Base-by-base conservation (phyloP, 768 basidiomycete species). In the Mycena maculata region DNA sequence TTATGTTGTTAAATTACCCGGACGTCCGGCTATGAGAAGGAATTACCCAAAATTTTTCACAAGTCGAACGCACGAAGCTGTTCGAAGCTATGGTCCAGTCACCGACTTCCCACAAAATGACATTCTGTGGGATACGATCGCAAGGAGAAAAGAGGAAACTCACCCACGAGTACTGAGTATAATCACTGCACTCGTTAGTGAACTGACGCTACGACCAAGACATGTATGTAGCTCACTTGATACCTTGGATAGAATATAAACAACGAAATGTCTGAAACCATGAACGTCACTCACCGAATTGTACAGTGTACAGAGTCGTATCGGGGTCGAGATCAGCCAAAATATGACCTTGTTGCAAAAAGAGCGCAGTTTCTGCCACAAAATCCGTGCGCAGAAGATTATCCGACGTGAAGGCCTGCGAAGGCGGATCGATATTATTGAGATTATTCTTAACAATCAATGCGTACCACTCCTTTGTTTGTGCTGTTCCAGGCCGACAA, bases 321-420 rank as follows among this genome's bases (percentile, higher is more conserved):
- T 68, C 67, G 3, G 72, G 72, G 33, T 65, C 27, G 20, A 73
- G 39, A 39, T 71, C 70, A 47, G 58, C 63, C 47, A 73, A 38
- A 23, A 71, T 56, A 45, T 53, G 66, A 12, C 72, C 72, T 63
- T 73, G 72, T 48, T 71, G 63, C 31, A 73, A 41, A 36, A 73
- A 73, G 44, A 73, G 67, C 12, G 60, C 52, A 9, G 70, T 73
- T 30, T 72, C 61, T 20, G 64, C 67, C 9, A 71, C 64, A 47
- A 73, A 73, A 56, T 71, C 72, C 20, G 65, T 65, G 23, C 69
- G 70, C 45, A 69, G 12, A n/a, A 71, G 65, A 38, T 71, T 71
- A 25, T 71, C 69, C 25, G 65, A 67, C 4, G 69, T 71, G 41
- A 64, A 67, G 44, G 69, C 67, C 61, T 68, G 23, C 18, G 31